Evolutionary conservation across 108 stramenopile species (phyloP).

Genomic region (Discostella pseudostelligera): DNA sequence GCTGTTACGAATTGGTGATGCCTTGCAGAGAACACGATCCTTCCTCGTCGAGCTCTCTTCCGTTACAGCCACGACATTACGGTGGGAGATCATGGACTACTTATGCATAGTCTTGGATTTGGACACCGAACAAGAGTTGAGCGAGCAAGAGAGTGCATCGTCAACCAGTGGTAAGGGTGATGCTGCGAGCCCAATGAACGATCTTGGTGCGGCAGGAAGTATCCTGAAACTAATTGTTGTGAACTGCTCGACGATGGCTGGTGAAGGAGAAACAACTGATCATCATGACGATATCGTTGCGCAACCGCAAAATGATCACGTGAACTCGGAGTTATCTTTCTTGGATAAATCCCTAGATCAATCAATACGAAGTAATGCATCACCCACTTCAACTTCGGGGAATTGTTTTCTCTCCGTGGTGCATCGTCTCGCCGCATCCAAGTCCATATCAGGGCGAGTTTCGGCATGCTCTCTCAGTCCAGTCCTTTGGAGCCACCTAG

Average conservation of each 20-base stretch:
- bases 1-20: conserved; percentile 68
- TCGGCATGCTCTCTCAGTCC: conserved; percentile 87
- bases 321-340: conserved; percentile 41
- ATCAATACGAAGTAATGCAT: background rate
- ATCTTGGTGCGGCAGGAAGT: conserved; percentile 83
- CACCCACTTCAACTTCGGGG: conserved; percentile 58
- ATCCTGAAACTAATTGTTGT: conserved; percentile 80
- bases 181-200: conserved; percentile 60
- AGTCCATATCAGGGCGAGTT: conserved; percentile 77
- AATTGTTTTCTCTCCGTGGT: conserved; percentile 84
- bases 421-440: conserved; percentile 82
- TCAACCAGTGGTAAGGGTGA: conserved; percentile 50
- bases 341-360: conserved; percentile 25
- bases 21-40: conserved; percentile 74
- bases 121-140: conserved; percentile 79
- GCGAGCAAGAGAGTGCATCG: conserved; percentile 69
- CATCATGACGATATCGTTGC: conserved; percentile 27
- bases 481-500: conserved; percentile 83
- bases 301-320: conserved; percentile 35
- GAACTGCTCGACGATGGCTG: conserved; percentile 72
- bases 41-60: conserved; percentile 76
- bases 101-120: conserved; percentile 80
- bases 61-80: conserved; percentile 66
- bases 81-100: conserved; percentile 77
- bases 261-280: conserved; percentile 42